These are phyloP conservation scores for Candida anglica DNA, from an alignment of 805 yeast species.

Conservation along the genomic window DNA sequence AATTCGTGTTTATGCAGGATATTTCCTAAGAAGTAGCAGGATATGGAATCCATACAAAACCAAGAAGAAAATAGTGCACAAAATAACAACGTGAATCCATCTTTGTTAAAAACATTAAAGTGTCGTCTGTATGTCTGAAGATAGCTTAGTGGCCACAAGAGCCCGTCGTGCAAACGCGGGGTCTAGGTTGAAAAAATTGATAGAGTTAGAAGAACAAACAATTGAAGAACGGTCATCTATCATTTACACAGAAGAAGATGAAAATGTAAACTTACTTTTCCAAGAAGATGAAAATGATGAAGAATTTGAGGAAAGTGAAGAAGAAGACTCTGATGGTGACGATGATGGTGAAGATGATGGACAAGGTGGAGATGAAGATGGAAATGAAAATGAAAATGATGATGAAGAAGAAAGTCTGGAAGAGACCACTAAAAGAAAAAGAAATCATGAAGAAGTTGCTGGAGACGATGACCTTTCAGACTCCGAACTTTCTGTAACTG, in stretches of 20 bases:
- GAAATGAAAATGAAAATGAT: conserved; percentile 16
- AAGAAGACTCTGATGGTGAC: conserved; percentile 18
- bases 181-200: conserved; percentile 65
- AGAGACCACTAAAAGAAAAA: conserved; percentile 14
- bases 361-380: conserved; percentile 12
- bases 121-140: conserved; percentile 30
- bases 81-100: too few species aligned
- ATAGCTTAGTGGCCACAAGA: conserved; percentile 70
- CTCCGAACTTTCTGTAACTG: conserved; percentile 48
- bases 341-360: conserved; percentile 14
- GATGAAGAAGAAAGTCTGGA: conserved; percentile 7
- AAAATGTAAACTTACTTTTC: conserved; percentile 65
- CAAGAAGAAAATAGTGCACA: too few species aligned
- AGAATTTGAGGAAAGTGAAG: conserved; percentile 26
- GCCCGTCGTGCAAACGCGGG: conserved; percentile 88
- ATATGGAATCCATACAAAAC: too few species aligned
- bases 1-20: too few species aligned
- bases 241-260: conserved; percentile 60
- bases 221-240: conserved; percentile 16
- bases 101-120: too few species aligned
- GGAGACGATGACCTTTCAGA: conserved; percentile 54
- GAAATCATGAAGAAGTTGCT: conserved; percentile 17
- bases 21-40: too few species aligned
- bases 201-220: conserved; percentile 65
- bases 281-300: conserved; percentile 45